phyloP scores from a whole-genome alignment of 768 basidiomycete genomes.

The Clitopilus passeckerianus region DNA sequence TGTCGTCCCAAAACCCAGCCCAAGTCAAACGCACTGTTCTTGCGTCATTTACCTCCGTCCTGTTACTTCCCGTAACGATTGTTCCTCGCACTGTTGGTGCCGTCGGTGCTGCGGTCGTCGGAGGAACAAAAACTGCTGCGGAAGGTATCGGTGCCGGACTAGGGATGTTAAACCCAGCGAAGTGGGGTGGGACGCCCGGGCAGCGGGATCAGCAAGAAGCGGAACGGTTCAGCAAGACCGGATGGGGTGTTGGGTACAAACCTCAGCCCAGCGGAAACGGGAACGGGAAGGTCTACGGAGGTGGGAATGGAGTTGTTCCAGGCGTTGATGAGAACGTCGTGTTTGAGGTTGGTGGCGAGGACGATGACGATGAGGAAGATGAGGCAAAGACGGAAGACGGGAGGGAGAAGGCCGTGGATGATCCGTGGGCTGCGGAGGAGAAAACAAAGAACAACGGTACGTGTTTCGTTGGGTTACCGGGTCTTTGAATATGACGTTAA shows the following conservation, averaged over 20 bases:
- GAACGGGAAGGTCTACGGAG: slow-evolving; percentile 11
- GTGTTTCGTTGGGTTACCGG: background rate
- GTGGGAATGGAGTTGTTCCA: slow-evolving; percentile 21
- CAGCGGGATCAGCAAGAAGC: background rate
- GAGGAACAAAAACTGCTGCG: slow-evolving; percentile 72
- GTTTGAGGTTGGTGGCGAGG: slow-evolving; percentile 48
- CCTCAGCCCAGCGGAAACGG: slow-evolving; percentile 6
- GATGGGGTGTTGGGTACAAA: slow-evolving; percentile 17
- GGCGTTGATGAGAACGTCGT: slow-evolving; percentile 35
- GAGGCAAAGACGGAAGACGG: slow-evolving; percentile 15
- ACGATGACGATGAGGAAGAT: slow-evolving; percentile 23
- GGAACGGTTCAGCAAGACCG: slow-evolving; percentile 13
- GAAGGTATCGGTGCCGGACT: slow-evolving; percentile 49
- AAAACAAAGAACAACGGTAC: background rate
- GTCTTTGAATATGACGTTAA: background rate
- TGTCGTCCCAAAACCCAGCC: slow-evolving; percentile 83
- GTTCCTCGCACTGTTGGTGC: slow-evolving; percentile 79
- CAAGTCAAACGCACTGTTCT: slow-evolving; percentile 90
- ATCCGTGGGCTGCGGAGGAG: slow-evolving; percentile 9
- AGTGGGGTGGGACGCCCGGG: slow-evolving; percentile 59
- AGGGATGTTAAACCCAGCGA: slow-evolving; percentile 84
- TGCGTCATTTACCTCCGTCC: slow-evolving; percentile 84
- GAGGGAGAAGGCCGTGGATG: slow-evolving; percentile 21
- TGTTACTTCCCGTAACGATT: slow-evolving; percentile 92
- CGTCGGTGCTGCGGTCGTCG: slow-evolving; percentile 63